Conservation (phyloP, 352 stramenopile genomes). For the Pythium folliculosum region DNA sequence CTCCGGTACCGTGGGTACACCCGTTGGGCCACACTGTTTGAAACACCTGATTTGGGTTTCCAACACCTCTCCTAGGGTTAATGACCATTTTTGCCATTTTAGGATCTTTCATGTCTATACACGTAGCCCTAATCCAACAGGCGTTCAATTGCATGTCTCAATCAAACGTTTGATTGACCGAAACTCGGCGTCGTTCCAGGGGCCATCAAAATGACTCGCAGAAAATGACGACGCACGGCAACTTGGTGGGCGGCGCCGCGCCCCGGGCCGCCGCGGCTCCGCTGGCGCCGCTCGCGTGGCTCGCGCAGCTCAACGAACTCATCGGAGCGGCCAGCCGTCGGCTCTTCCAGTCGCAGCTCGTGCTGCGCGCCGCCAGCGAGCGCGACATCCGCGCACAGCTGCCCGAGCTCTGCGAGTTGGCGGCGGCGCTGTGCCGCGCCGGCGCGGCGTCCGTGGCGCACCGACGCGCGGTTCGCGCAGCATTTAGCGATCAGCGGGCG, state of each 20-base stretch:
- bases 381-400: constrained; percentile 40
- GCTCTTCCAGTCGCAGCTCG: constrained; percentile 48
- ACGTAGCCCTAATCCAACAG: not conserved
- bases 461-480: constrained; percentile 23
- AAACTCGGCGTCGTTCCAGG: not conserved
- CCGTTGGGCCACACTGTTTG: not conserved
- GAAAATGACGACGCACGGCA: constrained; percentile 8
- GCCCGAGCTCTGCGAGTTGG: constrained; percentile 47
- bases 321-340: constrained; percentile 47
- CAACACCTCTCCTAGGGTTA: not conserved
- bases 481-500: constrained; percentile 42
- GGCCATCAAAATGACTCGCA: not conserved
- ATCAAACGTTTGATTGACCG: constrained; percentile 16
- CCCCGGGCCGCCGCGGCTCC: not conserved
- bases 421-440: constrained; percentile 30
- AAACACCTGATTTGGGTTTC: constrained; percentile 11
- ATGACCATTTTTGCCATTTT: too few species aligned
- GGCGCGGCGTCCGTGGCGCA: not conserved
- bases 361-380: constrained; percentile 26
- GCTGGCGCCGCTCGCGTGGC: constrained; percentile 6
- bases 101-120: not conserved
- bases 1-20: not conserved
- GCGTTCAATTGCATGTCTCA: constrained; percentile 1
- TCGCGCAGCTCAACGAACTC: constrained; percentile 40
- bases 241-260: constrained; percentile 4